phyloP scores from a whole-genome alignment of 371 early-diverging fungal genomes.

The Syncephalis fuscata region DNA sequence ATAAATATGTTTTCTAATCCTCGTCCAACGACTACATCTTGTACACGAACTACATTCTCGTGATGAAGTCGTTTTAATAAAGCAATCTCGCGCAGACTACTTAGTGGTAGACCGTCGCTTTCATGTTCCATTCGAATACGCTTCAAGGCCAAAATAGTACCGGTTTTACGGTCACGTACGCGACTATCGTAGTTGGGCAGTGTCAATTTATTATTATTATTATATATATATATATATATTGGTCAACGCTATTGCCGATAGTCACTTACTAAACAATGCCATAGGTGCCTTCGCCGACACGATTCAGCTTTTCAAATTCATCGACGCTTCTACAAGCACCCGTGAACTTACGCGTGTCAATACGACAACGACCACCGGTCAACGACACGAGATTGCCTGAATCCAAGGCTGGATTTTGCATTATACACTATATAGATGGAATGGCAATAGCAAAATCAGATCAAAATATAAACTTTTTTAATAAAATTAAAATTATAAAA shows the following conservation, averaged over 20 bases:
- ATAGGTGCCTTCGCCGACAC: slow-evolving; percentile 67
- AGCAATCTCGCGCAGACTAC: slow-evolving; percentile 83
- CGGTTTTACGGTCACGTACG: slow-evolving; percentile 40
- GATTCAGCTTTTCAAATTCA: slow-evolving; percentile 45
- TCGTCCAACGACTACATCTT: slow-evolving; percentile 56
- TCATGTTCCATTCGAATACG: slow-evolving; percentile 70
- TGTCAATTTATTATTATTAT: too few relatives aligned
- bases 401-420: too few relatives aligned
- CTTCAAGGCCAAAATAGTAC: slow-evolving; percentile 73
- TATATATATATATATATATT: too few relatives aligned
- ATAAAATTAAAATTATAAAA: slow-evolving; percentile 1
- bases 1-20: slow-evolving; percentile 47
- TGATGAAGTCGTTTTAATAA: slow-evolving; percentile 71
- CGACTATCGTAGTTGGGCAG: too few relatives aligned
- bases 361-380: not conserved
- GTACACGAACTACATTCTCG: slow-evolving; percentile 70
- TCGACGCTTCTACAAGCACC: slow-evolving; percentile 45
- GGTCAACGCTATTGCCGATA: too few relatives aligned
- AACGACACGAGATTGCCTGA: not conserved
- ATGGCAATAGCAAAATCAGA: too few relatives aligned
- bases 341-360: slow-evolving; percentile 9
- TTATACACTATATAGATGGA: too few relatives aligned
- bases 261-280: slow-evolving; percentile 69
- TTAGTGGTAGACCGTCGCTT: slow-evolving; percentile 64
- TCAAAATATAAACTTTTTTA: too few relatives aligned